phyloP scores from a whole-genome alignment of 257 asterid genomes.

The Solanum infundibuliforme region DNA sequence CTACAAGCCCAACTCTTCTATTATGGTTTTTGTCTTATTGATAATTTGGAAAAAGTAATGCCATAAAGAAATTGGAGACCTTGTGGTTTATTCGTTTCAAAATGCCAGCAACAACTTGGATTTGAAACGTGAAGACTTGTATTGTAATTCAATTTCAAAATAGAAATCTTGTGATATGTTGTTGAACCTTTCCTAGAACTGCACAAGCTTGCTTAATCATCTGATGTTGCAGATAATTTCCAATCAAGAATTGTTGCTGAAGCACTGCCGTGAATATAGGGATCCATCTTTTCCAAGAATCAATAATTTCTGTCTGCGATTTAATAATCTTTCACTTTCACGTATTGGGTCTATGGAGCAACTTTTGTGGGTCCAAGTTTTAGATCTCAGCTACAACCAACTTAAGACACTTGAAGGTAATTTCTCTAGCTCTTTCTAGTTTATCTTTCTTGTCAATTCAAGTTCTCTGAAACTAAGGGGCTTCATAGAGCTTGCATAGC shows the following conservation, averaged over 20 bases:
- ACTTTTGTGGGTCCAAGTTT: slow-evolving; percentile 86
- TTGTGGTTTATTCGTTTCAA: neutral
- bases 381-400: slow-evolving; percentile 84
- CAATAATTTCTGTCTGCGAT: slow-evolving; percentile 29
- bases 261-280: slow-evolving; percentile 34
- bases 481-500: neutral
- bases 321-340: slow-evolving; percentile 64
- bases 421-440: neutral
- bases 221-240: slow-evolving; percentile 44
- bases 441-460: neutral
- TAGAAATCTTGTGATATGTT: neutral
- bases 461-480: neutral
- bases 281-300: slow-evolving; percentile 32
- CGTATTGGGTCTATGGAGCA: slow-evolving; percentile 57
- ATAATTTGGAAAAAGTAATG: neutral
- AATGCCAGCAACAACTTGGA: neutral
- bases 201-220: neutral
- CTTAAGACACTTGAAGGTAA: slow-evolving; percentile 83
- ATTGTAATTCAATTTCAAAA: neutral
- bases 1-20: neutral
- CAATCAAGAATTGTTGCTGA: slow-evolving; percentile 36
- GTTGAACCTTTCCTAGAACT: neutral
- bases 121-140: neutral
- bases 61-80: neutral
- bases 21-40: neutral